Evolutionary conservation across 306 rosid species (phyloP).

Genomic region (Castanospermum australe): DNA sequence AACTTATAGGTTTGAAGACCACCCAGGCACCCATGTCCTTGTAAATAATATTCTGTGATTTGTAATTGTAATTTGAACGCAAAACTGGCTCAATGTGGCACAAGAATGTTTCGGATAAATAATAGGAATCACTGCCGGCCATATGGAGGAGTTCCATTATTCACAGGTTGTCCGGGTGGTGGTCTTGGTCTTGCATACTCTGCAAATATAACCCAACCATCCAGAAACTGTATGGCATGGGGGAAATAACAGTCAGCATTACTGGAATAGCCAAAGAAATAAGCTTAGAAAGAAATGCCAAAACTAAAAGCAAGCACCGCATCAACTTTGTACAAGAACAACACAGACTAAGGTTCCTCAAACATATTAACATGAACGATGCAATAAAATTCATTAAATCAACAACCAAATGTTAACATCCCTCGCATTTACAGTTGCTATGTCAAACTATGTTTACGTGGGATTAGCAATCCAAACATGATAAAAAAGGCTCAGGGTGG

Average conservation of each 20-base stretch:
- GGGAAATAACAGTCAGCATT: conserved; percentile 13
- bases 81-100: conserved; percentile 19
- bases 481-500: not conserved
- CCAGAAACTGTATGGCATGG: conserved; percentile 64
- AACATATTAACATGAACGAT: not conserved
- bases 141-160: conserved; percentile 34
- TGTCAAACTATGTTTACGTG: not conserved
- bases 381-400: not conserved
- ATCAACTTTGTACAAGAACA: not conserved
- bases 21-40: not conserved
- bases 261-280: not conserved
- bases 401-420: not conserved
- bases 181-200: conserved; percentile 95
- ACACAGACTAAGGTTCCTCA: not conserved
- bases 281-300: not conserved
- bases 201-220: conserved; percentile 98
- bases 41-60: conserved; percentile 16
- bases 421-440: not conserved
- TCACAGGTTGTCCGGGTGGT: conserved; percentile 38
- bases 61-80: not conserved
- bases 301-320: not conserved
- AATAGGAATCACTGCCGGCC: conserved; percentile 43
- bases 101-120: conserved; percentile 20
- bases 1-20: not conserved
- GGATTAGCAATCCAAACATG: not conserved